Conservation (phyloP, 73 alveolate genomes). For the Paramecium sonneborni region DNA sequence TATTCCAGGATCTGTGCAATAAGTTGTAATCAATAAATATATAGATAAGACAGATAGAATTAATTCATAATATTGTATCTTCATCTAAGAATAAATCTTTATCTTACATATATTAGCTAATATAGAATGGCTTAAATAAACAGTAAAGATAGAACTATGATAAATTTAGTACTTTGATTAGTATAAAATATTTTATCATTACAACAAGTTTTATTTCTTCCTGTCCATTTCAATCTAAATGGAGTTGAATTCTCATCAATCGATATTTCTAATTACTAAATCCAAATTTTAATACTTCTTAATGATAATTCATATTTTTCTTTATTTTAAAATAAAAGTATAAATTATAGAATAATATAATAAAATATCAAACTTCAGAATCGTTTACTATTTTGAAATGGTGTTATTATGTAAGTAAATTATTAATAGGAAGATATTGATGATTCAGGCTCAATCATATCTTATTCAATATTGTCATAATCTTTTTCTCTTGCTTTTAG, state of each 20-base stretch:
- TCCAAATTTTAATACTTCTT: background rate
- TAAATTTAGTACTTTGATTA: background rate
- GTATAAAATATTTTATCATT: background rate
- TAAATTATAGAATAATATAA: background rate
- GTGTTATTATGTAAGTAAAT: background rate
- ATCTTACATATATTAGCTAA: background rate
- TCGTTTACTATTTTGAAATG: constrained; percentile 29
- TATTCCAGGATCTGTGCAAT: constrained; percentile 65
- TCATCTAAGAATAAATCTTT: background rate
- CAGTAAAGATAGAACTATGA: background rate
- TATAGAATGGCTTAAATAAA: background rate
- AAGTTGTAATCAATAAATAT: background rate
- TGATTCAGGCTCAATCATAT: constrained; percentile 29
- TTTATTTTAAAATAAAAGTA: background rate
- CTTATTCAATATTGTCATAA: constrained; percentile 37
- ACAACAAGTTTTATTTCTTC: background rate
- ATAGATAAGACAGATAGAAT: background rate
- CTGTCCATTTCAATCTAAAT: constrained; percentile 27
- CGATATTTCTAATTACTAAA: constrained; percentile 20
- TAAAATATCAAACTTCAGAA: background rate
- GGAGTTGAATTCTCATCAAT: constrained; percentile 6
- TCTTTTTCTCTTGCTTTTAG: background rate
- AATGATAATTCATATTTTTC: background rate
- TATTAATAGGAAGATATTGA: background rate
- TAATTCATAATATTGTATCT: background rate